Conservation (phyloP, 2,329 filamentous ascomycete genomes). For the Fusarium sulawesiense region DNA sequence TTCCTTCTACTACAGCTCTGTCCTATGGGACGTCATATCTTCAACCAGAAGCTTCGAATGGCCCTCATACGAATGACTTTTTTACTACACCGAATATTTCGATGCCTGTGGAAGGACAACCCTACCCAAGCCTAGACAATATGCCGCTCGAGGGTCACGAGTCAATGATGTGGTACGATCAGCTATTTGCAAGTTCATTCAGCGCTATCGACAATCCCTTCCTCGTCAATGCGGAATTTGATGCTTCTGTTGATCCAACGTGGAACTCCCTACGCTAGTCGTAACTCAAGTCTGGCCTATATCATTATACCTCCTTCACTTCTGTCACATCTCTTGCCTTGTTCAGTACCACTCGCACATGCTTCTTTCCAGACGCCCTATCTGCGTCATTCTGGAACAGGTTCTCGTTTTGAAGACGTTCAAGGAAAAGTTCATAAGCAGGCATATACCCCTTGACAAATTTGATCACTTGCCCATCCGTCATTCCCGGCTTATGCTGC, state of each 20-base stretch:
- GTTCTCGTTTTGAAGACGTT: conserved; percentile 30
- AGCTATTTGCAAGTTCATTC: conserved; percentile 50
- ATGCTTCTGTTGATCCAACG: conserved; percentile 49
- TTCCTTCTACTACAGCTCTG: background rate
- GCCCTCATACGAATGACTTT: background rate
- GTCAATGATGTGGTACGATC: conserved; percentile 52
- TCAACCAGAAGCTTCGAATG: background rate
- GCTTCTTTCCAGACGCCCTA: conserved; percentile 8
- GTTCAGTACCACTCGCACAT: conserved; percentile 18
- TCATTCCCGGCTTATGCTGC: conserved; percentile 38
- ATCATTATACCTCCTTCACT: conserved; percentile 24
- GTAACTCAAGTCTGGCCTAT: background rate
- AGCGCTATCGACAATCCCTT: conserved; percentile 51
- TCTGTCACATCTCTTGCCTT: conserved; percentile 20
- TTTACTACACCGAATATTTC: background rate
- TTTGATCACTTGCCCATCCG: conserved; percentile 37
- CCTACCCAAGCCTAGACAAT: conserved; percentile 4
- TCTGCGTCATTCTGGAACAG: conserved; percentile 17
- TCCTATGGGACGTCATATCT: background rate
- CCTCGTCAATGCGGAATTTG: conserved; percentile 49
- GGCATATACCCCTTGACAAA: conserved; percentile 46
- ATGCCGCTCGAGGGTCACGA: conserved; percentile 48
- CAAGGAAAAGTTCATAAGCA: conserved; percentile 42
- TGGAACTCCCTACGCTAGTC: conserved; percentile 46
- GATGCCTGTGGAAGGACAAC: background rate